Evolutionary conservation across 805 yeast genomes (phyloP).

Genomic region (Metschnikowia dekortorum): DNA sequence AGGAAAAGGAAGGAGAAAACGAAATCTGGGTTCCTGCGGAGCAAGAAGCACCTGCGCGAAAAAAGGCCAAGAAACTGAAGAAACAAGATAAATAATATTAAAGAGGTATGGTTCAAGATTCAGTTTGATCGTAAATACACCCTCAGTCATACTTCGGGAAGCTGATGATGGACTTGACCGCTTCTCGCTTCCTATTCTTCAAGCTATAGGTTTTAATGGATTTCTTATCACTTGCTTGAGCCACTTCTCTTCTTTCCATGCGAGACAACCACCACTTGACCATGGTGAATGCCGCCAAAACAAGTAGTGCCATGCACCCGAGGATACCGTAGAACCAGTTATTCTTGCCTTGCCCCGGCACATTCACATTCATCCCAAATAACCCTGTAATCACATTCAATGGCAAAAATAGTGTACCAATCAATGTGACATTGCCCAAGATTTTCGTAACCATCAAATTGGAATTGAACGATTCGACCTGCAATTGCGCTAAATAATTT

Average conservation of each 20-base stretch:
- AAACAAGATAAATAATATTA: neutral
- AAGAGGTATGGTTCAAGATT: neutral
- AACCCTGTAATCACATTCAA: conserved; percentile 85
- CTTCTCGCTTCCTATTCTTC: conserved; percentile 23
- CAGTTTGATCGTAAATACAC: too few species aligned
- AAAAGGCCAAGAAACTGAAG: conserved; percentile 2
- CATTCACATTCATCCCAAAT: conserved; percentile 91
- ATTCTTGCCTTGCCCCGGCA: conserved; percentile 56
- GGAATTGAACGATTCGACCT: conserved; percentile 85
- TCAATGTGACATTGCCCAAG: conserved; percentile 80
- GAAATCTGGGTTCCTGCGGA: conserved; percentile 38
- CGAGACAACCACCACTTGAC: conserved; percentile 21
- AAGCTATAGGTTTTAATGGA: conserved; percentile 23
- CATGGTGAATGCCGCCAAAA: conserved; percentile 22
- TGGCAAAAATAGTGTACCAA: conserved; percentile 89
- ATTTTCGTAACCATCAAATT: conserved; percentile 82
- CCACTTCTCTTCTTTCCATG: conserved; percentile 8
- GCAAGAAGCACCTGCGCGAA: conserved; percentile 8
- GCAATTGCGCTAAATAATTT: conserved; percentile 88
- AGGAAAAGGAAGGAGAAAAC: conserved; percentile 30
- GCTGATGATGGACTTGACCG: conserved; percentile 38
- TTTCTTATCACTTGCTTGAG: conserved; percentile 12
- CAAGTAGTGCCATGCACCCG: conserved; percentile 29
- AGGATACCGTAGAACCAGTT: conserved; percentile 56
- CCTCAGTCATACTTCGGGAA: conserved; percentile 32